A percentile compares a stretch with the other conserved stretches of the same genome.
phyloP scores from a whole-genome alignment of 2,329 filamentous ascomycete species.

The Incumbomyces lentus region DNA sequence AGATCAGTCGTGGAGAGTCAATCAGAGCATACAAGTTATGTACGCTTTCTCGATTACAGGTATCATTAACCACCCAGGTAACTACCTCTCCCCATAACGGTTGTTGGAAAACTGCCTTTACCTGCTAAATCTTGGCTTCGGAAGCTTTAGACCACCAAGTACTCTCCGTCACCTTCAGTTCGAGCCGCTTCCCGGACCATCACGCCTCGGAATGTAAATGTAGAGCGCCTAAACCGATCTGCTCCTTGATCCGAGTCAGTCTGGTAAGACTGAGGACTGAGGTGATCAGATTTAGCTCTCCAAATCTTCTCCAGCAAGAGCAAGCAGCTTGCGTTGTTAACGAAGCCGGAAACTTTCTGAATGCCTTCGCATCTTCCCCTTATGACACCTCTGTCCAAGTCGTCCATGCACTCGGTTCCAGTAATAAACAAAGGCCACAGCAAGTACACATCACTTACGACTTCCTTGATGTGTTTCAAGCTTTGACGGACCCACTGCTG shows the following conservation, averaged over 20 bases:
- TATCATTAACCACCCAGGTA: too few species aligned
- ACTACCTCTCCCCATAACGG: too few species aligned
- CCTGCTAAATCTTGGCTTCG: too few species aligned
- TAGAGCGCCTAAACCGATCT: not conserved
- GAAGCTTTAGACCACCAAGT: not conserved
- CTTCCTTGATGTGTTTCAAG: slow-evolving; percentile 69
- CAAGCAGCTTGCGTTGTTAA: slow-evolving; percentile 80
- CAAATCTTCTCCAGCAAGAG: slow-evolving; percentile 80
- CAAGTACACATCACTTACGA: slow-evolving; percentile 77
- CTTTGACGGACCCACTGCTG: slow-evolving; percentile 74
- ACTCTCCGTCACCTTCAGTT: slow-evolving; percentile 2
- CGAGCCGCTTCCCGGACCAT: slow-evolving; percentile 1
- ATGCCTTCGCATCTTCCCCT: slow-evolving; percentile 74
- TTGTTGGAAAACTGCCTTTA: too few species aligned
- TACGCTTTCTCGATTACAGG: too few species aligned
- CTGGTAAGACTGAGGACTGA: too few species aligned
- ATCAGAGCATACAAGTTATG: too few species aligned
- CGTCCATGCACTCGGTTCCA: slow-evolving; percentile 78
- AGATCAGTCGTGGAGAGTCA: too few species aligned
- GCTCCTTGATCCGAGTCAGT: not conserved
- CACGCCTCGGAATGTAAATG: slow-evolving; percentile 1
- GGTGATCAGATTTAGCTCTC: slow-evolving; percentile 31
- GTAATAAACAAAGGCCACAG: slow-evolving; percentile 89
- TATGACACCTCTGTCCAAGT: slow-evolving; percentile 67
- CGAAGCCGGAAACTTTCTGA: slow-evolving; percentile 79